A percentile compares a stretch with the other conserved stretches of the same genome.
phyloP scores from a whole-genome alignment of 495 filamentous ascomycete genomes.

The Aspergillus sclerotiicarbonarius region DNA sequence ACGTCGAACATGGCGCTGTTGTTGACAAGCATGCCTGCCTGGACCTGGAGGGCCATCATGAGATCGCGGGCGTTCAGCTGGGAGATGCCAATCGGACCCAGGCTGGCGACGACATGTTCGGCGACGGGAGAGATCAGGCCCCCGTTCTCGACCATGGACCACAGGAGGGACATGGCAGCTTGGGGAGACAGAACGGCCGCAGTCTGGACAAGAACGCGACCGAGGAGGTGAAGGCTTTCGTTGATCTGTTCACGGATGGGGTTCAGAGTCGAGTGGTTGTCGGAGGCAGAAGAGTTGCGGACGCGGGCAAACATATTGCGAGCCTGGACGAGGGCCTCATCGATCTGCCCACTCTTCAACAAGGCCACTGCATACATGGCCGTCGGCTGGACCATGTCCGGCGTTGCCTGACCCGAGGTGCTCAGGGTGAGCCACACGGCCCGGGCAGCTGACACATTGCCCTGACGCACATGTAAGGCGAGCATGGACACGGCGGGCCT shows the following conservation, averaged over 20 bases:
- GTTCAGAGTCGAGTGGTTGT: slow-evolving; percentile 24
- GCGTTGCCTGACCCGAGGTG: slow-evolving; percentile 54
- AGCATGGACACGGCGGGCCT: slow-evolving; percentile 77
- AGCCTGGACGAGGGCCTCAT: slow-evolving; percentile 70
- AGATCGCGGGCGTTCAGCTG: slow-evolving; percentile 57
- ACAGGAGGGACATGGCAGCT: slow-evolving; percentile 59
- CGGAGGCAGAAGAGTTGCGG: slow-evolving; percentile 48
- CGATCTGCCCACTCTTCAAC: slow-evolving; percentile 74
- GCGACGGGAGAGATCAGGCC: slow-evolving; percentile 59
- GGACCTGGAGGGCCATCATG: slow-evolving; percentile 59
- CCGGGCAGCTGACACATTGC: slow-evolving; percentile 71
- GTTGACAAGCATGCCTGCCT: slow-evolving; percentile 59
- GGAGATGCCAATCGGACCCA: slow-evolving; percentile 58
- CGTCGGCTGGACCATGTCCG: slow-evolving; percentile 77
- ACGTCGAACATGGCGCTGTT: slow-evolving; percentile 46
- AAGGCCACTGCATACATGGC: slow-evolving; percentile 83
- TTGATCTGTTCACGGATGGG: slow-evolving; percentile 73
- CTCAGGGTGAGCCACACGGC: slow-evolving; percentile 73
- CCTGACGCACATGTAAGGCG: slow-evolving; percentile 77
- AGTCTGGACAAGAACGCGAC: slow-evolving; percentile 49
- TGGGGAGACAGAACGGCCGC: slow-evolving; percentile 48
- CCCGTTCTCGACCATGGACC: slow-evolving; percentile 74
- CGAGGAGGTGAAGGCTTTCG: slow-evolving; percentile 79
- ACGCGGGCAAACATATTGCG: slow-evolving; percentile 82
- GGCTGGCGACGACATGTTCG: slow-evolving; percentile 59